phyloP scores from a whole-genome alignment of 2,329 filamentous ascomycete species.

The Nemania abortiva region DNA sequence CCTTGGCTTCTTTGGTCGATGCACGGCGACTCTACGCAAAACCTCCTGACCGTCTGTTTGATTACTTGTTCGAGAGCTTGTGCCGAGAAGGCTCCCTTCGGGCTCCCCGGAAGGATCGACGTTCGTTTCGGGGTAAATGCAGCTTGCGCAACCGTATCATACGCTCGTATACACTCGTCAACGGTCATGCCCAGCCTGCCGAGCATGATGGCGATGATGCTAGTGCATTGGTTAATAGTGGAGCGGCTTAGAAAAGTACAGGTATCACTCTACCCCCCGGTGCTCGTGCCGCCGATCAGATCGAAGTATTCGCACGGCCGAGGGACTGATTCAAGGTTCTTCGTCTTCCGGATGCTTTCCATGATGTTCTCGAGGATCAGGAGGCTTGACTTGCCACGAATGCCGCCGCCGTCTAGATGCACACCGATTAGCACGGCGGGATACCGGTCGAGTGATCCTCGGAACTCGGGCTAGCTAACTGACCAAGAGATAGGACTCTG shows the following conservation, averaged over 20 bases:
- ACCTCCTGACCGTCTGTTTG: not conserved
- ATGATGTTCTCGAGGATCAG: constrained; percentile 7
- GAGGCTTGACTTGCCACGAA: not conserved
- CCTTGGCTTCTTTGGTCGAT: constrained; percentile 8
- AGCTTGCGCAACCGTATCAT: not conserved
- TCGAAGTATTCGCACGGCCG: constrained; percentile 13
- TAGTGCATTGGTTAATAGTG: not conserved
- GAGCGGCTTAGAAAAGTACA: not conserved
- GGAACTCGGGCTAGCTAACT: too few species aligned
- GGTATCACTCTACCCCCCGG: not conserved
- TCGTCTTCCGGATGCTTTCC: not conserved
- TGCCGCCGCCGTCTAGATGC: constrained; percentile 3
- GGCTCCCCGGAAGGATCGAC: not conserved
- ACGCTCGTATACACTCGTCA: constrained; percentile 18
- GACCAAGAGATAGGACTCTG: too few species aligned
- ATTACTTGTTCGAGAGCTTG: constrained; percentile 4
- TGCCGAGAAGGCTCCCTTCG: constrained; percentile 9
- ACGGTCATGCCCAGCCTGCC: constrained; percentile 15
- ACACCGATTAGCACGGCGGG: too few species aligned
- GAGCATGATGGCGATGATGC: constrained; percentile 21
- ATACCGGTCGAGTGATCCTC: too few species aligned
- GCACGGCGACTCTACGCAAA: constrained; percentile 6
- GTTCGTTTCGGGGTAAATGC: constrained; percentile 13
- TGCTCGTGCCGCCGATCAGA: constrained; percentile 20
- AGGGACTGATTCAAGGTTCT: not conserved